Percentiles rank a stretch among this genome's conserved stretches.
These are phyloP conservation scores for Penicillium nucicola DNA, from an alignment of 495 filamentous ascomycete genomes.

Conservation along the genomic window DNA sequence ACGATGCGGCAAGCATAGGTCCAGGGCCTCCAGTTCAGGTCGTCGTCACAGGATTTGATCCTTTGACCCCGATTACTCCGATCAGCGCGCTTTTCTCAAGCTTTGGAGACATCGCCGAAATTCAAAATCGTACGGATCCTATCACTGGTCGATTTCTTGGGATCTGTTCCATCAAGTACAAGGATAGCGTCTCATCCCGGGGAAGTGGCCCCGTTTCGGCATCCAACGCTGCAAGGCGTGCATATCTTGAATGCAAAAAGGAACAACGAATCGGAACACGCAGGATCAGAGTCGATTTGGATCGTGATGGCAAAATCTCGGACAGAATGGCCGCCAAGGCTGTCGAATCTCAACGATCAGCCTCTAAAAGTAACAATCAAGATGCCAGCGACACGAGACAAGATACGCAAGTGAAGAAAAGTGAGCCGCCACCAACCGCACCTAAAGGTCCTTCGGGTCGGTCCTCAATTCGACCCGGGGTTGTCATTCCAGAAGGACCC, in stretches of 20 bases:
- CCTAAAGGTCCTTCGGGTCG: conserved; percentile 83
- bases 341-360: conserved; percentile 61
- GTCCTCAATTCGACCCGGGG: conserved; percentile 36
- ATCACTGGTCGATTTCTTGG: conserved; percentile 89
- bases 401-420: conserved; percentile 34
- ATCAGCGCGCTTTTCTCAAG: conserved; percentile 77
- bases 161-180: conserved; percentile 86
- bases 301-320: conserved; percentile 81
- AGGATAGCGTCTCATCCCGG: conserved; percentile 60
- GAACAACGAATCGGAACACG: conserved; percentile 71
- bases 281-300: conserved; percentile 74
- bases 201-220: conserved; percentile 56
- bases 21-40: conserved; percentile 87
- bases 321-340: conserved; percentile 66
- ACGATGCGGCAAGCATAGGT: conserved; percentile 76
- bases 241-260: conserved; percentile 57
- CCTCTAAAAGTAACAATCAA: conserved; percentile 30
- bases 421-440: conserved; percentile 73
- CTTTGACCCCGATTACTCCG: conserved; percentile 73
- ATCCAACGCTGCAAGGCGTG: conserved; percentile 71
- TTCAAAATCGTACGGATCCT: conserved; percentile 88
- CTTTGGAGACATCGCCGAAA: conserved; percentile 84
- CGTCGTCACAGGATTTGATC: conserved; percentile 90
- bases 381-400: conserved; percentile 20
- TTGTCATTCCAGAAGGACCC: conserved; percentile 47